Base-by-base conservation (phyloP, 2,329 filamentous ascomycete genomes). In the Fusarium chlamydosporum region DNA sequence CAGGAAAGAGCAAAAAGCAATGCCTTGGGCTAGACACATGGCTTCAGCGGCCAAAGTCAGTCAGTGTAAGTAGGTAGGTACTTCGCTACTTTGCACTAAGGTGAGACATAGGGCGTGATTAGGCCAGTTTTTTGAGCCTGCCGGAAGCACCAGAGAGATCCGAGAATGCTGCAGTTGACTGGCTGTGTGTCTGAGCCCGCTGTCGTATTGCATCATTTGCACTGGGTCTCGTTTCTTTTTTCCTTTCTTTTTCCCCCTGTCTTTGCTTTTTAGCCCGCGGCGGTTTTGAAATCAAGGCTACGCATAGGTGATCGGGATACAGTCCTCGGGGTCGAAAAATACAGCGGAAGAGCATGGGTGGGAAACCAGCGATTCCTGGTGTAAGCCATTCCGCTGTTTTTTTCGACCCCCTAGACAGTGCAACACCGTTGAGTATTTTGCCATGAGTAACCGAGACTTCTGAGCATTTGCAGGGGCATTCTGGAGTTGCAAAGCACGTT, bases 41-140 rank as follows among this genome's bases (percentile, higher is more conserved):
- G 63, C 58, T 72, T 66, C 65, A 61, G 64, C 58, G 55, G 72
- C 59, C 50, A 29, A 15, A 52, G 38, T 47, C 61, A 62, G 58
- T 26, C 34, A 20, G 27, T 31, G 23, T 13, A 51, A n/a, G 23
- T 40, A 51, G 18, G 23, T 12, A 50, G n/a, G 23, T 40, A 51
- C 23, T 38, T 40, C 10, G 18, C 47, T 55, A 55, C 35, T 59
- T 56, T 51, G 50, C 45, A 59, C 67, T 56, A 68, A 61, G 45
- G 65, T 75, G 72, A 74, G 72, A 75, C 72, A 74, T 40, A 65
- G 42, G 51, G 61, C n/a, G 26, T 53, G 66, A 61, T 68, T 60
- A 63, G 61, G 65, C 63, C 64, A 61, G 60, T 42, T 55, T 65
- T 65, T 47, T 23, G 56, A 70, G 55, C 53, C 57, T 65, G 54